Base-by-base conservation (phyloP, 176 grass and related monocot genomes). In the Avena atlantica region DNA sequence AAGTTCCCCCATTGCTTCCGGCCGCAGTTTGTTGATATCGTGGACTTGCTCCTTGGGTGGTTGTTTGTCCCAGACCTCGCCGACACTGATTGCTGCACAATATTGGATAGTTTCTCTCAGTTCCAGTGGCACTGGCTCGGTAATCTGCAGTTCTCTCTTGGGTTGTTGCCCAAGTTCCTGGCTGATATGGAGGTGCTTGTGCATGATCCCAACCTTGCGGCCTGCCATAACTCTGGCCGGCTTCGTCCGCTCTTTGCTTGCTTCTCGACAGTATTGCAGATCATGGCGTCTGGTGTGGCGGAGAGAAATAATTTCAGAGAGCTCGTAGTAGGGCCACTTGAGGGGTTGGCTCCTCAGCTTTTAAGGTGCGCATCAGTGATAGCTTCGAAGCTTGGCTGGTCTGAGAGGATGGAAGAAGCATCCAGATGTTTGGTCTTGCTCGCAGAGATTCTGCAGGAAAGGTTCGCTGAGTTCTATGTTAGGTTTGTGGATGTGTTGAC, bases 21-120 rank as follows among this genome's bases (percentile, higher is more conserved):
- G 21, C 96, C 90, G 14, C 96, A 91, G 53, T 98, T 98, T 83
- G 90, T 91, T 50, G 96, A 98, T 36, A 94, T 92, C 27, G 89
- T 98, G 42, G 96, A 98, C 85, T 53, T 98, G 34, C 96, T 98
- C 52, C 89, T 98, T 56, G 96, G 96, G 60, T 98, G 96, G 96
- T 83, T 67, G 12, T 98, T 98, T 78, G 90, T 94, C 88, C 93
- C 88, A 0, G 91, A 94, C 84, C 92, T 98, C 5, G 90, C 93
- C 6, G 93, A 98, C 45, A 57, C 85, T 2, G 96, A 95, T 75
- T 90, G 92, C 56, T 50, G 42, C 69, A 89, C 92, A 31, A 98
- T 98, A 74, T 88, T 98, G 90, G 93, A 98, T 56, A 96, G 92
- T 63, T 98, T 98, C 85, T 83, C 86, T 80, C 92, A 96, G 83